Percentiles rank a stretch among this genome's conserved stretches.
These are phyloP conservation scores for Balakata baccata DNA, from an alignment of 345 rosid genomes.

Conservation along the genomic window DNA sequence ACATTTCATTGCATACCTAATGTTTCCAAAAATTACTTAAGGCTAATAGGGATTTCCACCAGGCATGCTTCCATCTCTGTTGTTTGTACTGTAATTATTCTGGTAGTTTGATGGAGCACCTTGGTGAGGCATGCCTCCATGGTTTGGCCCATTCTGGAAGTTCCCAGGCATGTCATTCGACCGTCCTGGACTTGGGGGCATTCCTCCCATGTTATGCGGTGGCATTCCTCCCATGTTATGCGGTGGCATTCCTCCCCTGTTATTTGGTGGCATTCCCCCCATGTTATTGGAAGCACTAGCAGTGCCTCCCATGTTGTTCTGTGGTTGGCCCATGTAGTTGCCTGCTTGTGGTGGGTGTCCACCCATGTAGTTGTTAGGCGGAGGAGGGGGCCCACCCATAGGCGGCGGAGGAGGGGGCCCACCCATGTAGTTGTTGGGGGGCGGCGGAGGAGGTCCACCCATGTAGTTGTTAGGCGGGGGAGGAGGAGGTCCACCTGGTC, in stretches of 20 bases:
- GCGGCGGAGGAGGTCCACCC: too few species aligned
- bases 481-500: constrained; percentile 5
- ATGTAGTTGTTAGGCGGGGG: too few species aligned
- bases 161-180: constrained; percentile 12
- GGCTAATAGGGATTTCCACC: constrained; percentile 19
- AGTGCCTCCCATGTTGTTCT: background rate
- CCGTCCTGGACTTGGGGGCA: constrained; percentile 22
- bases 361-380: constrained; percentile 18
- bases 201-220: constrained; percentile 21
- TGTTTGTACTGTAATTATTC: constrained; percentile 29
- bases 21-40: background rate
- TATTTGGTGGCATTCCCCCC: constrained; percentile 10
- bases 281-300: constrained; percentile 13
- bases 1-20: constrained; percentile 18
- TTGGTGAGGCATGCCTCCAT: constrained; percentile 24
- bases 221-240: too few species aligned
- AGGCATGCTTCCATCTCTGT: constrained; percentile 21
- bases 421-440: too few species aligned
- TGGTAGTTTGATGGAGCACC: constrained; percentile 23
- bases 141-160: constrained; percentile 13
- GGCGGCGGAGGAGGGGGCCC: too few species aligned
- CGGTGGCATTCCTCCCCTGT: constrained; percentile 29
- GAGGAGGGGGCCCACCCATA: constrained; percentile 20
- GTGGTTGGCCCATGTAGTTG: constrained; percentile 15
- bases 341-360: constrained; percentile 18